Evolutionary conservation across 2,329 filamentous ascomycete genomes (phyloP).

Genomic region (Pseudovirgaria hyperparasitica): DNA sequence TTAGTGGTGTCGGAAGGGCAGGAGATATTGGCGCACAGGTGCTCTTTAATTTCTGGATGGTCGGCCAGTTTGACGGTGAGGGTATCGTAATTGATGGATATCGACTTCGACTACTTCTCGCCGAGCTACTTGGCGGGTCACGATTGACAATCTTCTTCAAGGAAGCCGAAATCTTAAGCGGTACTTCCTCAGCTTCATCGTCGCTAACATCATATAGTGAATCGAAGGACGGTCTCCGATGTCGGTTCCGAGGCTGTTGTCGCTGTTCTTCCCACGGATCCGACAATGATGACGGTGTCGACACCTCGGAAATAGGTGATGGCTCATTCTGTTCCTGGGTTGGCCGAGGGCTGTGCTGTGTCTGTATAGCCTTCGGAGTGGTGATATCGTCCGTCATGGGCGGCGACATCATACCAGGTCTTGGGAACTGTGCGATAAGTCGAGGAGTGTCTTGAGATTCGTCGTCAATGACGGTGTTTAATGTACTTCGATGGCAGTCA

Average conservation of each 20-base stretch:
- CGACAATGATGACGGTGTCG: slow-evolving; percentile 36
- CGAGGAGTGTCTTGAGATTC: slow-evolving; percentile 5
- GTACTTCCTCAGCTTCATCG: slow-evolving; percentile 49
- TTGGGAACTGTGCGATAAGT: slow-evolving; percentile 1
- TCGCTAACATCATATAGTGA: slow-evolving; percentile 82
- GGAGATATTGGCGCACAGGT: slow-evolving; percentile 43
- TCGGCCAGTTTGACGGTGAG: slow-evolving; percentile 42
- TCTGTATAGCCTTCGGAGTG: slow-evolving; percentile 52
- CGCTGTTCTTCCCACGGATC: slow-evolving; percentile 51
- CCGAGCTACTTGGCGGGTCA: too few relatives aligned
- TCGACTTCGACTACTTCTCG: slow-evolving; percentile 29
- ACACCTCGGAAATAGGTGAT: slow-evolving; percentile 44
- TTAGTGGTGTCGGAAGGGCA: slow-evolving; percentile 31
- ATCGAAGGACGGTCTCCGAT: too few relatives aligned
- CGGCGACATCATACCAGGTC: slow-evolving; percentile 26
- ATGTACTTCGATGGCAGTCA: slow-evolving; percentile 45
- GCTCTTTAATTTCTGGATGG: slow-evolving; percentile 40
- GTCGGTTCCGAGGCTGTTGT: slow-evolving; percentile 54
- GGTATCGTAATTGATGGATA: slow-evolving; percentile 49
- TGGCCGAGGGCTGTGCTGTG: slow-evolving; percentile 30
- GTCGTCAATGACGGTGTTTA: slow-evolving; percentile 49
- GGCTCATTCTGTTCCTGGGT: slow-evolving; percentile 38
- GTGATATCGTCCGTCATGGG: slow-evolving; percentile 49
- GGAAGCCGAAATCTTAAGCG: slow-evolving; percentile 39
- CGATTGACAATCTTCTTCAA: slow-evolving; percentile 30